phyloP scores from a whole-genome alignment of 78 protist genomes.

The Dictyostelium intermedium region DNA sequence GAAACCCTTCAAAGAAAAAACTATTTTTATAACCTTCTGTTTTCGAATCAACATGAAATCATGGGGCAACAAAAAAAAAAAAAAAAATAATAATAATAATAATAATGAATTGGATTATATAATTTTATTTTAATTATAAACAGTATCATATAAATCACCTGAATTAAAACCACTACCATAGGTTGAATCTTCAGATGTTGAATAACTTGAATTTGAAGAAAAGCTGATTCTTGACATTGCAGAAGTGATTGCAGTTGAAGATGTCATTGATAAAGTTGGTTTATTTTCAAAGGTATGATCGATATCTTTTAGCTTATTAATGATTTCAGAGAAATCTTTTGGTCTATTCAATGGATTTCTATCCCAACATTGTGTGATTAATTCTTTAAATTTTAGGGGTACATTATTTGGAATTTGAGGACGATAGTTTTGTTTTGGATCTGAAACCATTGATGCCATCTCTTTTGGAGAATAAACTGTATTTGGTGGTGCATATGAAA shows the following conservation, averaged over 20 bases:
- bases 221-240: neutral
- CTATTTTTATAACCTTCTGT: neutral
- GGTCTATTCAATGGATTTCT: conserved; percentile 25
- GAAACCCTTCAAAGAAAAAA: no score
- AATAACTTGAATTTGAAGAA: neutral
- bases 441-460: neutral
- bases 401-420: conserved; percentile 3
- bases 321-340: neutral
- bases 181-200: neutral
- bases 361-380: conserved; percentile 26
- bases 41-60: no score
- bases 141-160: neutral
- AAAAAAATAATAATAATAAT: no score
- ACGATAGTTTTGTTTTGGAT: neutral
- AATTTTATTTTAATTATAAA: neutral
- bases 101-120: no score
- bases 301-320: neutral
- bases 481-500: conserved; percentile 53
- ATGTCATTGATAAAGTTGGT: neutral
- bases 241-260: neutral
- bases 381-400: neutral
- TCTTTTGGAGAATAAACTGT: neutral
- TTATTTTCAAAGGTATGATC: neutral
- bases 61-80: no score
- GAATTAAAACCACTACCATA: neutral